Percentiles rank a stretch among this genome's conserved stretches.
Conservation (phyloP, 2,329 filamentous ascomycete species). For the Beauveria asiatica region DNA sequence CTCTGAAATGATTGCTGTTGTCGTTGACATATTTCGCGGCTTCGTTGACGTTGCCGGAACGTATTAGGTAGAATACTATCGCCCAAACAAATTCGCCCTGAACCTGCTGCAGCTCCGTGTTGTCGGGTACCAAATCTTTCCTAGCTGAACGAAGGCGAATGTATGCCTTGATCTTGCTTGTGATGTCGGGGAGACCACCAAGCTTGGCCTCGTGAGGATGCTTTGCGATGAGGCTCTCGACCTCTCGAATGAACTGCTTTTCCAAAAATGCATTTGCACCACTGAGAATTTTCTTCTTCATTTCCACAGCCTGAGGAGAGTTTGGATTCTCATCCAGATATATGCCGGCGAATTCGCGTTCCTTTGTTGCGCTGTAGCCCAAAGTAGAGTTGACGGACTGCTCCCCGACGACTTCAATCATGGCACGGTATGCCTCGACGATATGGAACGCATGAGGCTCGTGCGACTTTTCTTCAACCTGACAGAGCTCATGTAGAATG, state of each 20-base stretch:
- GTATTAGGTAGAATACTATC: slow-evolving; percentile 82
- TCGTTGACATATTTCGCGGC: slow-evolving; percentile 79
- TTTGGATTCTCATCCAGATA: slow-evolving; percentile 70
- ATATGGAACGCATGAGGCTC: slow-evolving; percentile 68
- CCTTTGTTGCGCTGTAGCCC: slow-evolving; percentile 57
- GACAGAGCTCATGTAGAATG: slow-evolving; percentile 65
- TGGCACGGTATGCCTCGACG: slow-evolving; percentile 71
- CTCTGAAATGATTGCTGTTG: slow-evolving; percentile 73
- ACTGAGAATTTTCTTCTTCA: slow-evolving; percentile 71
- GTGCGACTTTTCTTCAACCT: slow-evolving; percentile 61
- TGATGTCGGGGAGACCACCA: slow-evolving; percentile 77
- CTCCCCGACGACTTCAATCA: slow-evolving; percentile 73
- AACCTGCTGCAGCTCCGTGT: slow-evolving; percentile 69
- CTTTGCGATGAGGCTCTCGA: slow-evolving; percentile 70
- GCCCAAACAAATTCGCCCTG: slow-evolving; percentile 87
- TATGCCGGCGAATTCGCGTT: slow-evolving; percentile 65
- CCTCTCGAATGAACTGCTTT: slow-evolving; percentile 66
- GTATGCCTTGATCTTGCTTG: slow-evolving; percentile 88
- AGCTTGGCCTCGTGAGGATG: slow-evolving; percentile 83
- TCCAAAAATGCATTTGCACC: slow-evolving; percentile 77
- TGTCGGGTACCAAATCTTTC: slow-evolving; percentile 78
- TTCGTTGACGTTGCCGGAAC: slow-evolving; percentile 75
- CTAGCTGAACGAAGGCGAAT: slow-evolving; percentile 71
- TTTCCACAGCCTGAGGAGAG: slow-evolving; percentile 52
- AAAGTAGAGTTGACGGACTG: slow-evolving; percentile 49